These are phyloP conservation scores for Anisodus acutangulus DNA, from an alignment of 257 asterid genomes.

Conservation along the genomic window DNA sequence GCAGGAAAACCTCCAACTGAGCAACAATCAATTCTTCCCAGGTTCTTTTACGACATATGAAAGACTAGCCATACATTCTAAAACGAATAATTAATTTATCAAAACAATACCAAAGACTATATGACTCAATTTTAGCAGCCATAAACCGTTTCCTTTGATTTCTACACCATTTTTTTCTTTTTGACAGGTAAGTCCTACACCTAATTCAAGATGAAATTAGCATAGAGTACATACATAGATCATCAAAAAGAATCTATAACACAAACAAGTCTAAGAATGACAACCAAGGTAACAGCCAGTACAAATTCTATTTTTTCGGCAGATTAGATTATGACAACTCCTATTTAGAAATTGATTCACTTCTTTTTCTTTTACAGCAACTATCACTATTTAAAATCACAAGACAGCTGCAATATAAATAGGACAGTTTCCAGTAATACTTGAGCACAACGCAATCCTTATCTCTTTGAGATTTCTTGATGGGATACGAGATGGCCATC, in stretches of 20 bases:
- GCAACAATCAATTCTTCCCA: background rate
- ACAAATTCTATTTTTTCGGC: background rate
- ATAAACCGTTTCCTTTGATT: background rate
- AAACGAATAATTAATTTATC: background rate
- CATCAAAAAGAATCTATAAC: background rate
- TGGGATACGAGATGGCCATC: no score
- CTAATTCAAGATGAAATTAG: background rate
- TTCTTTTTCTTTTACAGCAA: background rate
- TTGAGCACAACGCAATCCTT: background rate
- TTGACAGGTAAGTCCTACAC: no score
- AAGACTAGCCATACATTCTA: background rate
- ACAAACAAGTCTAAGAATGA: background rate
- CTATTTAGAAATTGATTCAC: background rate
- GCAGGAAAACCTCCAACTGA: background rate
- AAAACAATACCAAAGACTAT: background rate
- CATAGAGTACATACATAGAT: background rate
- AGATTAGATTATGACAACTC: background rate
- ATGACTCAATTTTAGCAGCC: background rate
- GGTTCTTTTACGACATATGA: background rate
- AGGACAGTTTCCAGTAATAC: background rate
- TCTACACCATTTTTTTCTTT: background rate
- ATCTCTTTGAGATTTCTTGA: background rate
- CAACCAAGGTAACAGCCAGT: background rate
- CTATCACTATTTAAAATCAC: slow-evolving; percentile 17
- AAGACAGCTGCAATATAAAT: background rate